Evolutionary conservation across 805 yeast genomes (phyloP), one percentile per base, ranked within the genome.

Genomic region (Nakazawaea pomicola): DNA sequence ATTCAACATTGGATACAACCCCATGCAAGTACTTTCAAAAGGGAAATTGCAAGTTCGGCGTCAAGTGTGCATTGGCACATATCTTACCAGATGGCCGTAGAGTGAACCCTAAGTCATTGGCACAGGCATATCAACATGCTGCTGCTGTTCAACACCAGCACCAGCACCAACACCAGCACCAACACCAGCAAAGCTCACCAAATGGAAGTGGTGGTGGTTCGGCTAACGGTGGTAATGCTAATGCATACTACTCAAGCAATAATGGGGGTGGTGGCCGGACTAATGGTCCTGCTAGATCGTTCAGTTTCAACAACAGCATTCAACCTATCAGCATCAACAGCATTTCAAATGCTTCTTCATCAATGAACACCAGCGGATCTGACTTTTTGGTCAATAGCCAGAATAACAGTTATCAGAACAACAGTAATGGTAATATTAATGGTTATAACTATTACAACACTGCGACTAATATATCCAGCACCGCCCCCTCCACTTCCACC

Each of bases 21-120:
- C 87, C 90, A 6, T 91, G 99, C 70, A 90, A 89, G 68, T 91
- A 90, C 62, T 91, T 87, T 60, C 93, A 84, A 54, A 86, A 86
- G 64, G 98, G 98, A n/a, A 88, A 89, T 56, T 91, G 99, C 63
- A 89, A 89, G 63, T 91, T 91, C 61, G 99, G 99, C 4, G 67
- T 77, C 38, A 90, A 89, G 55, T 91, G 99, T 67, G 98, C 96
- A 1, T 74, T 91, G 54, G 95, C 95, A 6, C 99, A 91, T 62
- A 73, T 85, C 44, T 63, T 85, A 30, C 95, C 96, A 0, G 95
- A 90, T 53, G 96, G 96, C 1, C 74, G 88, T n/a, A 68, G 86
- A 33, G 82, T 85, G 15, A 85, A 84, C 54, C 74, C 76, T 12
- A 67, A 62, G 42, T 49, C 65, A 4, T 39, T 58, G 15, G 66